These are phyloP conservation scores for Penicillium brasilianum DNA, from an alignment of 2,329 filamentous ascomycete genomes.

Conservation along the genomic window DNA sequence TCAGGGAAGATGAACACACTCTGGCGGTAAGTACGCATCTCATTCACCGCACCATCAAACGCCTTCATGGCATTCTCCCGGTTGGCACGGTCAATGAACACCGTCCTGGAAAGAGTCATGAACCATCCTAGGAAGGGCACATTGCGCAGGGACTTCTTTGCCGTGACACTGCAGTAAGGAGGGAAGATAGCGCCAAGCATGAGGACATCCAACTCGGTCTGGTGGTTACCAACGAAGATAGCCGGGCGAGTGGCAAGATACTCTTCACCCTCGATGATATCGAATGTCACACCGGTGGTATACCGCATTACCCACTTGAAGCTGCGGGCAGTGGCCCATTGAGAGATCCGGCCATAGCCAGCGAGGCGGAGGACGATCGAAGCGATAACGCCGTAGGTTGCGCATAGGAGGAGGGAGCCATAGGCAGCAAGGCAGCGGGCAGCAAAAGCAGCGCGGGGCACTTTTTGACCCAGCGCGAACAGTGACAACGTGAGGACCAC, in stretches of 20 bases:
- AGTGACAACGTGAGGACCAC: slow-evolving; percentile 61
- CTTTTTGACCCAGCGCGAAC: slow-evolving; percentile 49
- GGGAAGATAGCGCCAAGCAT: slow-evolving; percentile 91
- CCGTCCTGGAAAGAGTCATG: slow-evolving; percentile 82
- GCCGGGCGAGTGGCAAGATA: slow-evolving; percentile 74
- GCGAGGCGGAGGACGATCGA: slow-evolving; percentile 72
- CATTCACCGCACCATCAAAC: slow-evolving; percentile 79
- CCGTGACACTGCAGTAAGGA: slow-evolving; percentile 87
- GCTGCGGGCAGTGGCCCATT: slow-evolving; percentile 79
- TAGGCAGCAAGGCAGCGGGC: slow-evolving; percentile 55
- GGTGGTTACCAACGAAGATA: slow-evolving; percentile 93
- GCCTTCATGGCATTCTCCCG: slow-evolving; percentile 79
- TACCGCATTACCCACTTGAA: slow-evolving; percentile 81
- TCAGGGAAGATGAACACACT: slow-evolving; percentile 67
- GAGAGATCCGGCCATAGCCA: slow-evolving; percentile 76
- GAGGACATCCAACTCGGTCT: slow-evolving; percentile 92
- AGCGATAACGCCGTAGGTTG: slow-evolving; percentile 75
- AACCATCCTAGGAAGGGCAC: slow-evolving; percentile 93
- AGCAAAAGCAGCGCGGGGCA: slow-evolving; percentile 51
- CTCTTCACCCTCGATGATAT: slow-evolving; percentile 68
- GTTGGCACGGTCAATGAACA: slow-evolving; percentile 95
- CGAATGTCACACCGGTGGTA: slow-evolving; percentile 78
- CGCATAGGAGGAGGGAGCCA: slow-evolving; percentile 52
- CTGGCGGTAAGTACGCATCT: slow-evolving; percentile 74
- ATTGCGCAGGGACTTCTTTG: slow-evolving; percentile 81